Evolutionary conservation across 1,284 basidiomycete genomes (phyloP).

Genomic region (Papiliotrema nemorosa): DNA sequence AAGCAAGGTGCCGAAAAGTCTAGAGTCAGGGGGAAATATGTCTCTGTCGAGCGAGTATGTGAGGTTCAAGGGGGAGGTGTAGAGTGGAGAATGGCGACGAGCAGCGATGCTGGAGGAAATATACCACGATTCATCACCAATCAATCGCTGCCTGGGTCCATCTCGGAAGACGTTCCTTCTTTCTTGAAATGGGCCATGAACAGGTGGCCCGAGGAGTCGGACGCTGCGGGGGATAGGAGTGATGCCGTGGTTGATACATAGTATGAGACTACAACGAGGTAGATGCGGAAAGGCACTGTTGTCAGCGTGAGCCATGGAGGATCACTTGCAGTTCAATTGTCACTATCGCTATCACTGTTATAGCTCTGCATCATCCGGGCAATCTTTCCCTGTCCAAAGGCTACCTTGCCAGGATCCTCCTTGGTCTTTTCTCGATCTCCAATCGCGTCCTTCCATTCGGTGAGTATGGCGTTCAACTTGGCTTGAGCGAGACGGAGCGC

Average conservation of each 20-base stretch:
- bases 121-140: slow-evolving; percentile 47
- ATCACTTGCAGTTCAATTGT: too few species aligned
- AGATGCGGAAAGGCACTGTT: too few species aligned
- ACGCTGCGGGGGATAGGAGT: too few species aligned
- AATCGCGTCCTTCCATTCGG: slow-evolving; percentile 36
- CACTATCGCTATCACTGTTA: background rate
- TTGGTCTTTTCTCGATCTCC: slow-evolving; percentile 35
- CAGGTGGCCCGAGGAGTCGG: too few species aligned
- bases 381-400: slow-evolving; percentile 25
- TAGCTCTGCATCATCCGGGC: slow-evolving; percentile 16
- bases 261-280: too few species aligned
- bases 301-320: too few species aligned
- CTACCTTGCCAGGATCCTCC: slow-evolving; percentile 27
- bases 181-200: slow-evolving; percentile 30
- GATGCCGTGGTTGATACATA: too few species aligned
- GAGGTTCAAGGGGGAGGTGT: slow-evolving; percentile 34
- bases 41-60: slow-evolving; percentile 41
- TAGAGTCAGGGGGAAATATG: slow-evolving; percentile 45
- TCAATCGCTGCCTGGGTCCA: slow-evolving; percentile 35
- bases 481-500: slow-evolving; percentile 22
- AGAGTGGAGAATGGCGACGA: slow-evolving; percentile 48
- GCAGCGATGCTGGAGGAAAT: slow-evolving; percentile 45
- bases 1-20: slow-evolving; percentile 38
- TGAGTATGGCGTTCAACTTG: slow-evolving; percentile 26
- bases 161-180: slow-evolving; percentile 45